Percentiles rank a stretch among this genome's conserved stretches.
Evolutionary conservation across 257 asterid species (phyloP).

Genomic region (Jacaranda copaia): DNA sequence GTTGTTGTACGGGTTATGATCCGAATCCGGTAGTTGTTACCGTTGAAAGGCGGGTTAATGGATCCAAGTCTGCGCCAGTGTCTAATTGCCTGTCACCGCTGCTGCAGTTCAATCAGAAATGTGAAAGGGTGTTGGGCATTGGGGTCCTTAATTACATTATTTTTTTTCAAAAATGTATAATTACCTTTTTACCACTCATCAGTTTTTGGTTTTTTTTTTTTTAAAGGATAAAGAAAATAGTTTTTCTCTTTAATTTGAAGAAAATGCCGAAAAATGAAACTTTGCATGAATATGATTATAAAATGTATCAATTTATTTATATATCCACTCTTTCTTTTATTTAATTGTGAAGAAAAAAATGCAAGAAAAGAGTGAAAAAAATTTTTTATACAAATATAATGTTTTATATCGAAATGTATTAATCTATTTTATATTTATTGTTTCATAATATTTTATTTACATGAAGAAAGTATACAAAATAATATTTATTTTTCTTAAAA

Average conservation of each 20-base stretch:
- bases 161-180: not conserved
- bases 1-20: not conserved
- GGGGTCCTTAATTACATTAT: not conserved
- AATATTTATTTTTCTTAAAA: too few relatives aligned
- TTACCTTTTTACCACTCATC: not conserved
- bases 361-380: too few relatives aligned
- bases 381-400: too few relatives aligned
- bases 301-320: not conserved
- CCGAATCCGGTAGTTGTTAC: conserved; percentile 33
- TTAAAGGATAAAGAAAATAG: not conserved
- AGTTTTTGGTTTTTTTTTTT: not conserved
- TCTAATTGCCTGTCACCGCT: conserved; percentile 8
- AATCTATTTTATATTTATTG: too few relatives aligned
- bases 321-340: too few relatives aligned
- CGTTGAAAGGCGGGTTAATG: conserved; percentile 31
- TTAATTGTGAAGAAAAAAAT: not conserved
- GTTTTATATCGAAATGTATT: too few relatives aligned
- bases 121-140: conserved; percentile 29
- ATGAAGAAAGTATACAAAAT: too few relatives aligned
- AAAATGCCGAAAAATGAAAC: not conserved
- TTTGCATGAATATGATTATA: too few relatives aligned
- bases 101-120: conserved; percentile 41
- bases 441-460: too few relatives aligned
- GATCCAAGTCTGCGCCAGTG: conserved; percentile 34
- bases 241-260: not conserved